These are phyloP conservation scores for Phlebiopsis flavidoalba DNA, from an alignment of 768 basidiomycete species.

Conservation along the genomic window DNA sequence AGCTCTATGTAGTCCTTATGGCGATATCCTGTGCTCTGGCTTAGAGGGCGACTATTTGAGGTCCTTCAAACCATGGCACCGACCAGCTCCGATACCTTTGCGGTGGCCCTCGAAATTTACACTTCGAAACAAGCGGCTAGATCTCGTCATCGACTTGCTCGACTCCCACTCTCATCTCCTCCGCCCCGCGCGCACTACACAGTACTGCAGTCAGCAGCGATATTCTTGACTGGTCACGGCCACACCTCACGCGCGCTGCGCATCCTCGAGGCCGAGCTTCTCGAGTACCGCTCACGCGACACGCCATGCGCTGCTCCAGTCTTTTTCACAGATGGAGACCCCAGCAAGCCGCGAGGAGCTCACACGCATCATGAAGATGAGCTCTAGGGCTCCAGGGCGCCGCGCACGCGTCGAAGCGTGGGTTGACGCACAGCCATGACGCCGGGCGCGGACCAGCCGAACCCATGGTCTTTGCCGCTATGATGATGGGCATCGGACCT, in stretches of 20 bases:
- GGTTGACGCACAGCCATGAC: constrained; percentile 46
- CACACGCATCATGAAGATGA: constrained; percentile 39
- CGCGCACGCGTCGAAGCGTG: constrained; percentile 45
- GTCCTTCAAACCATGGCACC: constrained; percentile 38
- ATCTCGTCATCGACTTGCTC: constrained; percentile 38
- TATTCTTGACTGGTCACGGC: constrained; percentile 30
- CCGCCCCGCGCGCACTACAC: constrained; percentile 53
- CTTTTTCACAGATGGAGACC: constrained; percentile 45
- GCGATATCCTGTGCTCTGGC: constrained; percentile 27
- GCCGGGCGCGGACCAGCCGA: constrained; percentile 28
- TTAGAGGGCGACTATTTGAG: constrained; percentile 23
- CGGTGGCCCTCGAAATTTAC: constrained; percentile 51
- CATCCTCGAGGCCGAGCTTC: constrained; percentile 49
- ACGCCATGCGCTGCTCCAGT: constrained; percentile 35
- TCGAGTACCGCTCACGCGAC: constrained; percentile 40
- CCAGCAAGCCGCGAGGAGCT: constrained; percentile 37
- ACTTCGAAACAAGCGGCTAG: constrained; percentile 30
- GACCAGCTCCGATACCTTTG: constrained; percentile 45
- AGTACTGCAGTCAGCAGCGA: constrained; percentile 41
- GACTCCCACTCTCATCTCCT: constrained; percentile 46
- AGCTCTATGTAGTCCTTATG: constrained; percentile 40
- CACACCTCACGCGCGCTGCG: constrained; percentile 29
- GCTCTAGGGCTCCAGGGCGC: constrained; percentile 32
- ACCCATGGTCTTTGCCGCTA: constrained; percentile 61
- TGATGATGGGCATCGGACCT: constrained; percentile 54